Evolutionary conservation across 306 rosid genomes (phyloP).

Genomic region (Begonia fuchsioides): DNA sequence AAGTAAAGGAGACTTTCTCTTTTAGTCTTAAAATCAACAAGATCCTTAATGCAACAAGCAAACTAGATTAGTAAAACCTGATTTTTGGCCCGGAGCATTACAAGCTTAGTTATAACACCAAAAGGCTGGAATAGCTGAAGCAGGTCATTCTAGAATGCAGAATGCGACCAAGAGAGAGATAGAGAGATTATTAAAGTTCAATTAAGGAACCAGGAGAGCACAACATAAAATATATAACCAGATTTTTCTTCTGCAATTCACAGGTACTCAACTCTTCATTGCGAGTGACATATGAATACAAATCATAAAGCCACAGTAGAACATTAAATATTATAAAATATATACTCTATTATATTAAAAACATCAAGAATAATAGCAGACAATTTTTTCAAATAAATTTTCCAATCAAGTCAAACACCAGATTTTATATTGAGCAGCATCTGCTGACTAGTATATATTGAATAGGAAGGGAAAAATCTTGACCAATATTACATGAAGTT

Average conservation of each 20-base stretch:
- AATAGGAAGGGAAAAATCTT: too few relatives aligned
- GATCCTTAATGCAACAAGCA: too few relatives aligned
- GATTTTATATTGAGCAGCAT: too few relatives aligned
- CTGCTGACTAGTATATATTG: too few relatives aligned
- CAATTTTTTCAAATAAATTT: too few relatives aligned
- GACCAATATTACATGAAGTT: too few relatives aligned
- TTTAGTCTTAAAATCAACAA: slow-evolving; percentile 1
- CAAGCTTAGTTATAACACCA: slow-evolving; percentile 97
- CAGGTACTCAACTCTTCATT: neutral
- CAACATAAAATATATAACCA: too few relatives aligned
- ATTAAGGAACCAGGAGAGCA: too few relatives aligned
- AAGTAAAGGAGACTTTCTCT: slow-evolving; percentile 7
- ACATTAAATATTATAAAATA: neutral
- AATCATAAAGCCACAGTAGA: neutral
- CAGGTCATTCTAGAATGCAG: slow-evolving; percentile 65
- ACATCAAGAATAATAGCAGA: too few relatives aligned
- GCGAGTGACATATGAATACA: neutral
- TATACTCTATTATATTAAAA: too few relatives aligned
- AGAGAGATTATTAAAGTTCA: neutral
- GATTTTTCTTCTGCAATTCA: neutral
- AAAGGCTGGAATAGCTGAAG: slow-evolving; percentile 97
- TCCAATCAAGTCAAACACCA: too few relatives aligned
- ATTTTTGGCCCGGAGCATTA: slow-evolving; percentile 96
- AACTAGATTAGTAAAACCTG: slow-evolving; percentile 38
- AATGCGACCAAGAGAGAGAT: slow-evolving; percentile 8